A percentile compares a stretch with the other conserved stretches of the same genome.
These are phyloP conservation scores for Globisporangium spiculum DNA, from an alignment of 352 stramenopile species.

Conservation along the genomic window DNA sequence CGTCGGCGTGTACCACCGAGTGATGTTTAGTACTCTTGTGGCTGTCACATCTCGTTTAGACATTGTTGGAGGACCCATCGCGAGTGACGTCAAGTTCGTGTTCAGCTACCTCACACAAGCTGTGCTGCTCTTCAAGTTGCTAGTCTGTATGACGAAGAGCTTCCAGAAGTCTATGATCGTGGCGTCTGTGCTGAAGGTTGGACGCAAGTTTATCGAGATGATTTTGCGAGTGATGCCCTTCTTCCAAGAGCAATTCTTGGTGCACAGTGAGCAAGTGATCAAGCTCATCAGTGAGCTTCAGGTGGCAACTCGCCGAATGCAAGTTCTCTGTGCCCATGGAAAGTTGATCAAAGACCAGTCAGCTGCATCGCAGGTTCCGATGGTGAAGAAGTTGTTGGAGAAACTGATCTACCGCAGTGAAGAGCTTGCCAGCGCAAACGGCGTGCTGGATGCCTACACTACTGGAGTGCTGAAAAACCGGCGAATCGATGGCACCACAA, in stretches of 20 bases:
- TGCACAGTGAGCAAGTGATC: conserved; percentile 45
- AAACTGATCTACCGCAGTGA: conserved; percentile 56
- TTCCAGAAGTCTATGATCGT: conserved; percentile 52
- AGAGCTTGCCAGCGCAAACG: conserved; percentile 52
- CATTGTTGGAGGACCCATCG: conserved; percentile 15
- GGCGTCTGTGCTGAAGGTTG: conserved; percentile 47
- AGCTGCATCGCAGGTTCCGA: conserved; percentile 51
- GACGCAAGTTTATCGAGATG: conserved; percentile 50
- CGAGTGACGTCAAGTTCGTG: conserved; percentile 27
- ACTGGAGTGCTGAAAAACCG: conserved; percentile 65
- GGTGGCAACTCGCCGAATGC: conserved; percentile 55
- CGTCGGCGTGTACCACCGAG: conserved; percentile 38
- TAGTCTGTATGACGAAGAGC: conserved; percentile 57
- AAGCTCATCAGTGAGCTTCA: conserved; percentile 55
- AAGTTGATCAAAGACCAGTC: conserved; percentile 59
- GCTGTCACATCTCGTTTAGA: conserved; percentile 36
- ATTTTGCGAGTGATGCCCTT: conserved; percentile 54
- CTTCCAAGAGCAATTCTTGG: conserved; percentile 45
- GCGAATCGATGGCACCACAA: conserved; percentile 64
- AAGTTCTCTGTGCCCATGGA: conserved; percentile 59
- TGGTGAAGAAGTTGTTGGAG: conserved; percentile 62
- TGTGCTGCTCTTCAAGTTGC: conserved; percentile 59
- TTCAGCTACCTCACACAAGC: conserved; percentile 54
- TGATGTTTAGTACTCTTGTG: conserved; percentile 48
- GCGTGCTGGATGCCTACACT: conserved; percentile 52